Percentiles rank a stretch among this genome's conserved stretches.
phyloP scores from a whole-genome alignment of 805 yeast species.

The Candida easanensis region DNA sequence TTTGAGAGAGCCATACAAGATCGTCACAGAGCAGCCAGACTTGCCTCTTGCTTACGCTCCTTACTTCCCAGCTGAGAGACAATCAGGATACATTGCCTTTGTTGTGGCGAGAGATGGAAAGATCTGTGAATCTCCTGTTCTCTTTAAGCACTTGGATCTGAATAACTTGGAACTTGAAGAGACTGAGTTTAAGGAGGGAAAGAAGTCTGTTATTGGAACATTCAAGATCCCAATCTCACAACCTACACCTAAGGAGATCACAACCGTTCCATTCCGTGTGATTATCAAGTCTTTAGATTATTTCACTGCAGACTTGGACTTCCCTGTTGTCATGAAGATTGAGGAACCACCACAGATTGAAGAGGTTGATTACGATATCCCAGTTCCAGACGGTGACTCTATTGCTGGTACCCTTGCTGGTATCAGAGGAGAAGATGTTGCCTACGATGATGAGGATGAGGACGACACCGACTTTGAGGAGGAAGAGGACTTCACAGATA shows the following conservation, averaged over 20 bases:
- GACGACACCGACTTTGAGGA: slow-evolving; percentile 46
- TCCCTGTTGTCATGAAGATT: slow-evolving; percentile 70
- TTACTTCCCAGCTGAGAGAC: slow-evolving; percentile 60
- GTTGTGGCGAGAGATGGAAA: slow-evolving; percentile 78
- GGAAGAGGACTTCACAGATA: slow-evolving; percentile 44
- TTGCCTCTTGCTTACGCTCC: slow-evolving; percentile 72
- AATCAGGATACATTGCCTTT: slow-evolving; percentile 62
- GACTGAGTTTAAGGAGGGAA: slow-evolving; percentile 40
- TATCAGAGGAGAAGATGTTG: slow-evolving; percentile 59
- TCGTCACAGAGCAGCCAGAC: slow-evolving; percentile 65
- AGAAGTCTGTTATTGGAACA: slow-evolving; percentile 52
- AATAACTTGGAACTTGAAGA: slow-evolving; percentile 53
- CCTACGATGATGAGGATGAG: slow-evolving; percentile 39
- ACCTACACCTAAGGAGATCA: slow-evolving; percentile 75
- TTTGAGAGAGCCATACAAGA: slow-evolving; percentile 66
- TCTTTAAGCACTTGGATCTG: slow-evolving; percentile 49
- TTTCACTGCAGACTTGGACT: slow-evolving; percentile 77
- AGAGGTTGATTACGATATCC: slow-evolving; percentile 53
- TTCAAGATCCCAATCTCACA: slow-evolving; percentile 70
- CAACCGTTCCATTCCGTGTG: slow-evolving; percentile 66
- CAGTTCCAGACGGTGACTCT: slow-evolving; percentile 73
- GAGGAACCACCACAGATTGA: slow-evolving; percentile 47
- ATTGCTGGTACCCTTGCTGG: slow-evolving; percentile 74
- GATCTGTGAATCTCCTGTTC: slow-evolving; percentile 65
- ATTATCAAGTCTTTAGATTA: slow-evolving; percentile 70